Conservation (phyloP, 2,329 filamentous ascomycete species). For the Ophiostoma australiae region DNA sequence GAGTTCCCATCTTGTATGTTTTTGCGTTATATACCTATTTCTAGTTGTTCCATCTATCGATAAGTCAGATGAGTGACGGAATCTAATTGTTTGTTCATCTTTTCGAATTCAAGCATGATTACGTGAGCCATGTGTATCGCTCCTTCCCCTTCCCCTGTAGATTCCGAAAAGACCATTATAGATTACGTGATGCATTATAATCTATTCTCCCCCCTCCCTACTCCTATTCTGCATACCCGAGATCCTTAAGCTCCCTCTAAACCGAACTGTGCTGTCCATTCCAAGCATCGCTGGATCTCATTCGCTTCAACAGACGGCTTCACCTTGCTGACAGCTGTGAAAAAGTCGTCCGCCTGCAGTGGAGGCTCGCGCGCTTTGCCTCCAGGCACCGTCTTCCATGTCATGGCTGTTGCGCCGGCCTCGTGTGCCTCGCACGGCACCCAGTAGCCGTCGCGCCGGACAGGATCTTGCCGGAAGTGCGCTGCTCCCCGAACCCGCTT, state of each 20-base stretch:
- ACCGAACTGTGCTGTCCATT: background rate
- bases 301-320: background rate
- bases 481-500: background rate
- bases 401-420: background rate
- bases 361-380: background rate
- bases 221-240: too few relatives aligned
- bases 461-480: background rate
- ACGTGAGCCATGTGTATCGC: background rate
- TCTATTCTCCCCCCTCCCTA: too few relatives aligned
- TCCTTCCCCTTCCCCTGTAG: background rate
- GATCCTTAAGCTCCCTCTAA: background rate
- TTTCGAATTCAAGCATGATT: background rate
- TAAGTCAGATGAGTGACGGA: background rate
- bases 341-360: background rate
- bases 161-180: too few relatives aligned
- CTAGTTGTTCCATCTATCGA: background rate
- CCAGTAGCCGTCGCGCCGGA: background rate
- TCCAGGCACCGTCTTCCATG: background rate
- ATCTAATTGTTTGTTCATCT: background rate
- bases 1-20: background rate
- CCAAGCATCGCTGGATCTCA: background rate
- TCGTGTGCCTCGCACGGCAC: background rate
- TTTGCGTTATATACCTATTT: conserved; percentile 17
- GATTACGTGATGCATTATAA: too few relatives aligned
- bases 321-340: background rate